Base-by-base conservation (phyloP, 768 basidiomycete species). In the Postia placenta region DNA sequence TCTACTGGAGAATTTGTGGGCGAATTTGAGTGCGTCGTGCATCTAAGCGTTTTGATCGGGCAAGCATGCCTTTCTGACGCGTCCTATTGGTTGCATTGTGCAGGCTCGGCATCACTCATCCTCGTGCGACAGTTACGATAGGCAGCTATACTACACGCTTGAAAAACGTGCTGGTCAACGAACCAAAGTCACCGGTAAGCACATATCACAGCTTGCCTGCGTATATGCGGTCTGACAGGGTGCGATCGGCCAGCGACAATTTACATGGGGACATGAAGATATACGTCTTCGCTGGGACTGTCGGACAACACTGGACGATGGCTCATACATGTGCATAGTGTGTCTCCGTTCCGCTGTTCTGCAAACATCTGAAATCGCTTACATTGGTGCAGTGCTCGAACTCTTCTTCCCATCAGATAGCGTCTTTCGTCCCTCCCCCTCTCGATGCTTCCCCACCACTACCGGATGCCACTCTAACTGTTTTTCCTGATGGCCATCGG, bases 271-370 rank as follows among this genome's bases (percentile, higher is more conserved):
- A 19, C 64, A 69, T 39, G 60, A 55, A 15, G 57, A 62, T 12
- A 61, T 69, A n/a, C 53, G 62, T 5, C 48, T 77, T 3, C 70
- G 67, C 23, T 77, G 75, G 75, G 74, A 77, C 50, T 75, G 74
- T 55, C 67, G 71, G 0, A 62, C 64, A 2, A 67, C 62, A 0
- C 62, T 74, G 2, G 72, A 74, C 26, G 74, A 77, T 46, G 74
- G 75, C 15, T 74, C 71, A 0, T 71, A 72, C 0, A 66, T 74
- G 68, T 75, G 73, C 57, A 69, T 77, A 45, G 73, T 73, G 42
- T 41, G 72, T 66, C 22, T 40, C 39, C 22, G 23, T n/a, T 33
- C 25, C 23, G 12, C 25, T 33, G 7, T 28, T 22, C 7, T 17
- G 23, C 44, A 45, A n/a, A 19, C 5, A 11, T 1, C 17, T 23